Evolutionary conservation across 2,329 filamentous ascomycete genomes (phyloP).

Genomic region (Calycina herbarum): DNA sequence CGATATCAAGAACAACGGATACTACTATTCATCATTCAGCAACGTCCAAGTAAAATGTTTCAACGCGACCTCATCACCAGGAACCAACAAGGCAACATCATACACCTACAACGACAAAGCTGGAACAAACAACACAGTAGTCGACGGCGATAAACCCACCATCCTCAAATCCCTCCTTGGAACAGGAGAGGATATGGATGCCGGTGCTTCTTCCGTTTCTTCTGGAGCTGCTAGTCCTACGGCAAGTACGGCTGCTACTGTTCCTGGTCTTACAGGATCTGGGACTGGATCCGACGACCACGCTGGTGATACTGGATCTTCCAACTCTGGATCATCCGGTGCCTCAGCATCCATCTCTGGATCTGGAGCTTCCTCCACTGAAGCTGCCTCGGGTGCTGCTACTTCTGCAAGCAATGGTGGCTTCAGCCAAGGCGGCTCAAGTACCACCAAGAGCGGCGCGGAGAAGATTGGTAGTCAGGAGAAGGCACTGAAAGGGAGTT

Average conservation of each 20-base stretch:
- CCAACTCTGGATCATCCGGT: not conserved
- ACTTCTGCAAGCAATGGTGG: slow-evolving; percentile 22
- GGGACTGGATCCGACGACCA: slow-evolving; percentile 43
- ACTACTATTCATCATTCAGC: slow-evolving; percentile 82
- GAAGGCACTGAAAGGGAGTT: slow-evolving; percentile 31
- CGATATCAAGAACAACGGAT: slow-evolving; percentile 80
- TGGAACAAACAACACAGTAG: slow-evolving; percentile 75
- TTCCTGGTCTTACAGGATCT: slow-evolving; percentile 57
- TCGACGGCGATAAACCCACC: slow-evolving; percentile 72
- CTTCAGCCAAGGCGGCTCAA: slow-evolving; percentile 37
- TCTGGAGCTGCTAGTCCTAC: slow-evolving; percentile 30
- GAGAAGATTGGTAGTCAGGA: slow-evolving; percentile 31
- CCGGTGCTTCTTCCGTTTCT: slow-evolving; percentile 43
- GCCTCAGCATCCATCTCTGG: not conserved
- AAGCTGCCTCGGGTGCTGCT: slow-evolving; percentile 24
- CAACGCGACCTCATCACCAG: slow-evolving; percentile 60
- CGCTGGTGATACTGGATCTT: slow-evolving; percentile 19
- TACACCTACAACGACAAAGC: slow-evolving; percentile 71
- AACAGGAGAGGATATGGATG: slow-evolving; percentile 74
- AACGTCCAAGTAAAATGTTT: slow-evolving; percentile 86
- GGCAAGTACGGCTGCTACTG: slow-evolving; percentile 40
- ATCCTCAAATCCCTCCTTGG: slow-evolving; percentile 76
- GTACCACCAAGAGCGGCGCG: slow-evolving; percentile 27
- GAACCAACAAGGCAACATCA: slow-evolving; percentile 65
- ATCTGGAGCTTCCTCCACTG: not conserved